phyloP scores from a whole-genome alignment of 371 early-diverging fungal genomes.

The Ecytonucleospora hepatopenaei region DNA sequence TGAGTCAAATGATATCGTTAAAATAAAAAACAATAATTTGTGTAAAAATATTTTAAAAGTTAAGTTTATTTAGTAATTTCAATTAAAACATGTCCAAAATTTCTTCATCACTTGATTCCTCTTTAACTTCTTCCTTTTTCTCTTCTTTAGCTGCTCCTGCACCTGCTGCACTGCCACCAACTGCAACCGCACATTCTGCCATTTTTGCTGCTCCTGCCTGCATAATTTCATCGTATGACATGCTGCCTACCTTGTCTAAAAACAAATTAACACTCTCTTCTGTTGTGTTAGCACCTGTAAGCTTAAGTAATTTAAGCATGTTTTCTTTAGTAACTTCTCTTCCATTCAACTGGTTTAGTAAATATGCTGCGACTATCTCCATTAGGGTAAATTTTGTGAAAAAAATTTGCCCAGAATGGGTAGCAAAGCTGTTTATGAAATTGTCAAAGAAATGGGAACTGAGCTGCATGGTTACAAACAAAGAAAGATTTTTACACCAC shows the following conservation, averaged over 20 bases:
- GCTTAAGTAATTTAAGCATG: slow-evolving; percentile 8
- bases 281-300: slow-evolving; percentile 17
- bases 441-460: slow-evolving; percentile 37
- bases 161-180: background rate
- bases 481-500: slow-evolving; percentile 19
- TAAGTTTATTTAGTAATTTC: no score
- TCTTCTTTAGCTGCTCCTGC: background rate
- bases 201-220: slow-evolving; percentile 25
- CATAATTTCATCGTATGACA: slow-evolving; percentile 28
- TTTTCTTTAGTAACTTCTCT: slow-evolving; percentile 9
- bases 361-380: slow-evolving; percentile 36
- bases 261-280: slow-evolving; percentile 22
- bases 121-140: slow-evolving; percentile 33
- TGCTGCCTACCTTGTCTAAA: slow-evolving; percentile 19
- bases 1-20: no score
- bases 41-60: no score
- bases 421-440: slow-evolving; percentile 25
- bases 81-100: slow-evolving; percentile 2
- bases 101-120: slow-evolving; percentile 13
- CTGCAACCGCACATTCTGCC: slow-evolving; percentile 15
- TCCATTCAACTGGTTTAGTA: slow-evolving; percentile 14
- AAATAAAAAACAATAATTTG: no score
- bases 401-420: slow-evolving; percentile 27
- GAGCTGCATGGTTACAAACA: slow-evolving; percentile 42
- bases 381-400: slow-evolving; percentile 33